phyloP scores from a whole-genome alignment of 2,329 filamentous ascomycete genomes.

The Fusarium sp. region DNA sequence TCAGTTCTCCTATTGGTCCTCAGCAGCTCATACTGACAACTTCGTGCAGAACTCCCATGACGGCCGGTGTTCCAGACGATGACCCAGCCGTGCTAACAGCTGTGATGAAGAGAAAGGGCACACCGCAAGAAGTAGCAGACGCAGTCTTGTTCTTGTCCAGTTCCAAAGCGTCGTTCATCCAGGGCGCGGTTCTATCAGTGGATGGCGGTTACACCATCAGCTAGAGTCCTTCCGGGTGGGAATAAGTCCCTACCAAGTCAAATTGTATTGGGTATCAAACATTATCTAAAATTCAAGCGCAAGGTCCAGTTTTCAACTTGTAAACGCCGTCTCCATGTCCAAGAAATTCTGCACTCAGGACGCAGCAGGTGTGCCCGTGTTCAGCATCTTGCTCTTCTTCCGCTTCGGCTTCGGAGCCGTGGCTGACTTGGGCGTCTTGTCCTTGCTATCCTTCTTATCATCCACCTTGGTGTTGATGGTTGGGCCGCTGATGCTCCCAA shows the following conservation, averaged over 20 bases:
- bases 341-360: slow-evolving; percentile 33
- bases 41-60: slow-evolving; percentile 59
- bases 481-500: slow-evolving; percentile 56
- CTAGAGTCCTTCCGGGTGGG: background rate
- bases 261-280: slow-evolving; percentile 47
- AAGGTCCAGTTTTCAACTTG: background rate
- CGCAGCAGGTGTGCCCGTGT: slow-evolving; percentile 53
- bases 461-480: slow-evolving; percentile 60
- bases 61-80: slow-evolving; percentile 55
- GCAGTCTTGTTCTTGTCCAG: slow-evolving; percentile 62
- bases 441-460: slow-evolving; percentile 64
- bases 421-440: slow-evolving; percentile 61
- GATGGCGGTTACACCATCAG: slow-evolving; percentile 63
- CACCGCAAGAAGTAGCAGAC: slow-evolving; percentile 63
- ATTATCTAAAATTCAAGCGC: slow-evolving; percentile 17
- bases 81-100: slow-evolving; percentile 53
- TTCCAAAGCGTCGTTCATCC: slow-evolving; percentile 62
- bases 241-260: background rate
- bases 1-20: slow-evolving; percentile 25
- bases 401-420: slow-evolving; percentile 62
- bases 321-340: slow-evolving; percentile 20
- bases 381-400: slow-evolving; percentile 65
- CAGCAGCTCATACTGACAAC: background rate
- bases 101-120: slow-evolving; percentile 58
- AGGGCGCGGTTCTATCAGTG: slow-evolving; percentile 60